Conservation (phyloP, 2,329 filamentous ascomycete species). For the Diaporthe humulicola region DNA sequence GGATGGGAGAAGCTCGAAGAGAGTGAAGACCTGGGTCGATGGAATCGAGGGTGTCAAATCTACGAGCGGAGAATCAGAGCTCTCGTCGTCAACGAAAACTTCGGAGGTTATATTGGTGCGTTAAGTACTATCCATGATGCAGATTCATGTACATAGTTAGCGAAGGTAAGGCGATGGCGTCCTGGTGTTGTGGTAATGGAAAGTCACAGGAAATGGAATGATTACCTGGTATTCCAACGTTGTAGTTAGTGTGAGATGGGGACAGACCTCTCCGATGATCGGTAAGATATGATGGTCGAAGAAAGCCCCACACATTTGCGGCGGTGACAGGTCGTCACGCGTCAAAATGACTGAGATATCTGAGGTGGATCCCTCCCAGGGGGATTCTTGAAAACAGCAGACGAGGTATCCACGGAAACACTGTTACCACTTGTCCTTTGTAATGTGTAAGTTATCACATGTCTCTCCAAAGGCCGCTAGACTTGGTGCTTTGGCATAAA, state of each 20-base stretch:
- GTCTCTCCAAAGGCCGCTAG: background rate
- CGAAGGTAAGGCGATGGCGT: no score
- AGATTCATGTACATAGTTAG: no score
- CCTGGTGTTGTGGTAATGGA: background rate
- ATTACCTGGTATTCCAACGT: no score
- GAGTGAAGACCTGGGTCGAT: no score
- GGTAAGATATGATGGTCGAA: no score
- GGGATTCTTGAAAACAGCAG: no score
- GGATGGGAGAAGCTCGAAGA: background rate
- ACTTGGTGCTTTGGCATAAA: background rate
- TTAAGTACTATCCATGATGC: background rate
- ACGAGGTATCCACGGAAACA: no score
- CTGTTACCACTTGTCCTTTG: no score
- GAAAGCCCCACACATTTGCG: no score
- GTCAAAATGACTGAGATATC: background rate
- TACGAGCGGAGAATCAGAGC: no score
- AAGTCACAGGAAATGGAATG: background rate
- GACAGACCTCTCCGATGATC: no score
- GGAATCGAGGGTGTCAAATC: rapidly evolving
- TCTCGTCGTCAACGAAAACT: background rate
- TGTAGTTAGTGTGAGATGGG: background rate
- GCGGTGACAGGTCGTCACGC: background rate
- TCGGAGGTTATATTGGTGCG: background rate
- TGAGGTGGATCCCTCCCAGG: no score
- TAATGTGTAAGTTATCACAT: background rate